Conservation (phyloP, 805 yeast genomes). For the Cyberlindnera mrakii region DNA sequence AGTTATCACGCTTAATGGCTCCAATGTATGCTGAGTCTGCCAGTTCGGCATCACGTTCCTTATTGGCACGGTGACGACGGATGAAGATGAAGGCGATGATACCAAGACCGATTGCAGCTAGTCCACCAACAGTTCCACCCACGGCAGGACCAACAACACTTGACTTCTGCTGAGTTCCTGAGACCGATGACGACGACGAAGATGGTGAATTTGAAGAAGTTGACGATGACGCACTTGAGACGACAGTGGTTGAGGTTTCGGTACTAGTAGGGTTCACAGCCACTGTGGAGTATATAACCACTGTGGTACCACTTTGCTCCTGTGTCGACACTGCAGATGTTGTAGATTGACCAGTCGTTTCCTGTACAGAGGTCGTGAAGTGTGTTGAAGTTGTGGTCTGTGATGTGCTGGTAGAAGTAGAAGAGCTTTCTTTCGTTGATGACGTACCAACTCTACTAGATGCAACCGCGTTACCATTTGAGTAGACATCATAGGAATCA, state of each 20-base stretch:
- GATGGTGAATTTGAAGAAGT: constrained; percentile 21
- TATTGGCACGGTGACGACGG: constrained; percentile 32
- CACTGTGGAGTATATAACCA: constrained; percentile 18
- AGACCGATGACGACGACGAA: constrained; percentile 4
- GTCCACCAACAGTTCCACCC: constrained; percentile 57
- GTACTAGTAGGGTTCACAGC: constrained; percentile 13
- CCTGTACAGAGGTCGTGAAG: constrained; percentile 18
- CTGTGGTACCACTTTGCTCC: constrained; percentile 14
- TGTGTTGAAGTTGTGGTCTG: constrained; percentile 12
- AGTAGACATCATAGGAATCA: constrained; percentile 39
- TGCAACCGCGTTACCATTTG: constrained; percentile 24
- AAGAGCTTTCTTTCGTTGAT: constrained; percentile 13
- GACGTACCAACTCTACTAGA: neutral
- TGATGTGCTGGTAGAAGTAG: constrained; percentile 5
- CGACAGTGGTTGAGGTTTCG: constrained; percentile 7
- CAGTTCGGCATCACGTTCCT: constrained; percentile 36
- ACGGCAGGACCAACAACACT: constrained; percentile 48
- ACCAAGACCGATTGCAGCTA: constrained; percentile 38
- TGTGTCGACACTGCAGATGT: constrained; percentile 20
- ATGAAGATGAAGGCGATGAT: constrained; percentile 34
- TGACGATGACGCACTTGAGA: constrained; percentile 17
- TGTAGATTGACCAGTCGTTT: constrained; percentile 18
- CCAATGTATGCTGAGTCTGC: constrained; percentile 55
- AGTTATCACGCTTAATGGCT: constrained; percentile 44
- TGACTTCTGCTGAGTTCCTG: constrained; percentile 2